These are phyloP conservation scores for Myxozyma neotropica DNA, from an alignment of 805 yeast genomes.

Conservation along the genomic window DNA sequence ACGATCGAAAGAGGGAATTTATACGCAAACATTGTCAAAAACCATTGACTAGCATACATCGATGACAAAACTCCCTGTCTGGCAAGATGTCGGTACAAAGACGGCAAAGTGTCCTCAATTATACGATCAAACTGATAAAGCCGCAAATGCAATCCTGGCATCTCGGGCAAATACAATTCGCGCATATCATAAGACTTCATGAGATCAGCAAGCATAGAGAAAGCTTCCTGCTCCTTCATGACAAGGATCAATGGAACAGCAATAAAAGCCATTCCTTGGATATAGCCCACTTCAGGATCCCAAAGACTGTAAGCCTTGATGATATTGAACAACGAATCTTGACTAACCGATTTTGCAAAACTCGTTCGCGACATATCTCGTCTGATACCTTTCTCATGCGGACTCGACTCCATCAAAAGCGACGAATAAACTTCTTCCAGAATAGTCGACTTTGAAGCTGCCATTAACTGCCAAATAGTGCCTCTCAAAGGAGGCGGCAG, in stretches of 20 bases:
- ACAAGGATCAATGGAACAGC: slow-evolving; percentile 82
- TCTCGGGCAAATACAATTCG: slow-evolving; percentile 76
- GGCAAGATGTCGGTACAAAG: slow-evolving; percentile 69
- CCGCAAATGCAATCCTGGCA: slow-evolving; percentile 88
- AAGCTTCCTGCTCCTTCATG: slow-evolving; percentile 80
- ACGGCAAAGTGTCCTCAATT: slow-evolving; percentile 74
- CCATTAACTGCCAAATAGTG: slow-evolving; percentile 87
- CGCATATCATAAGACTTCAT: slow-evolving; percentile 87
- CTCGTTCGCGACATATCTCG: slow-evolving; percentile 86
- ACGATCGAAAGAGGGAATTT: slow-evolving; percentile 91
- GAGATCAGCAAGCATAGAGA: slow-evolving; percentile 73
- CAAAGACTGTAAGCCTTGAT: slow-evolving; percentile 81
- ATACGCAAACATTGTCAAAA: slow-evolving; percentile 90
- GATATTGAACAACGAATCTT: slow-evolving; percentile 68
- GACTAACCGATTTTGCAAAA: slow-evolving; percentile 67
- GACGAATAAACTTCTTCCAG: slow-evolving; percentile 61
- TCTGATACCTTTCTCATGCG: slow-evolving; percentile 74
- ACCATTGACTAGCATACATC: slow-evolving; percentile 99
- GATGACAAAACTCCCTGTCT: slow-evolving; percentile 88
- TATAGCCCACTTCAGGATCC: slow-evolving; percentile 94
- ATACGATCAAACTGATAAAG: slow-evolving; percentile 89
- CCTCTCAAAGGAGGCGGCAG: slow-evolving; percentile 86
- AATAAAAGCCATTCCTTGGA: slow-evolving; percentile 97
- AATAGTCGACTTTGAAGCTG: slow-evolving; percentile 69
- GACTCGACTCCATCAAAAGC: slow-evolving; percentile 51